A percentile compares a stretch with the other conserved stretches of the same genome.
These are phyloP conservation scores for Takakia lepidozioides DNA, from an alignment of 225 moss, liverwort and hornwort species.

Conservation along the genomic window DNA sequence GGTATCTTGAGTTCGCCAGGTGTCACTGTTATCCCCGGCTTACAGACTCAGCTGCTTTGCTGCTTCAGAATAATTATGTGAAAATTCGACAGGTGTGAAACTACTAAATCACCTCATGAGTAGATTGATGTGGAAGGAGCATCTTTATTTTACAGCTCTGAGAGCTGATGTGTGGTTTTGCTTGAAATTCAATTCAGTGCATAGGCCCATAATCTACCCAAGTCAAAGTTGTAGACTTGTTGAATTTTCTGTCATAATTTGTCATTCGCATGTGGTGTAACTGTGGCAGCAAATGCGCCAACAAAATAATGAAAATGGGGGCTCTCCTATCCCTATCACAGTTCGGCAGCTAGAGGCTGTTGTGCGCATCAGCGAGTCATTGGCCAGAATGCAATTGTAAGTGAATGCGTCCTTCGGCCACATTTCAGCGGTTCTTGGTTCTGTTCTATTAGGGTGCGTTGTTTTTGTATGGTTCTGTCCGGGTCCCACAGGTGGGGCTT, in stretches of 20 bases:
- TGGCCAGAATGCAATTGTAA: slow-evolving; percentile 91
- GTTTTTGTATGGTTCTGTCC: too few species aligned
- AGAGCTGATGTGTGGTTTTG: too few species aligned
- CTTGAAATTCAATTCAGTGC: too few species aligned
- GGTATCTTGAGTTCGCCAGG: slow-evolving; percentile 72
- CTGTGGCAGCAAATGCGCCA: slow-evolving; percentile 76
- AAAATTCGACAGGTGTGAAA: slow-evolving; percentile 92
- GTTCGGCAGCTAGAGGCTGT: slow-evolving; percentile 96
- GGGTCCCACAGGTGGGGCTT: too few species aligned
- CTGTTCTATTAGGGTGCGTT: too few species aligned
- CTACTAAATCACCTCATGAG: too few species aligned
- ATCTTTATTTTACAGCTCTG: too few species aligned
- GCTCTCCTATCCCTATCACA: slow-evolving; percentile 85
- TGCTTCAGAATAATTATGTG: slow-evolving; percentile 80
- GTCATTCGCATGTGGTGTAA: too few species aligned
- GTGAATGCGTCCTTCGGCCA: slow-evolving; percentile 5
- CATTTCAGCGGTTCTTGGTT: not conserved
- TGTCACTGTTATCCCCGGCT: slow-evolving; percentile 79
- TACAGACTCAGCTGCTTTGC: slow-evolving; percentile 70
- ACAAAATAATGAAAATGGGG: slow-evolving; percentile 71
- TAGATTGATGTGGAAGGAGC: too few species aligned
- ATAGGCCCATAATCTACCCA: too few species aligned
- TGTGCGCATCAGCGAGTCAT: slow-evolving; percentile 83
- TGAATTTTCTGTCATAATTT: too few species aligned
- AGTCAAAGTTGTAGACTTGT: too few species aligned